These are phyloP conservation scores for Boletus subparvulus DNA, from an alignment of 768 basidiomycete genomes.

Conservation along the genomic window DNA sequence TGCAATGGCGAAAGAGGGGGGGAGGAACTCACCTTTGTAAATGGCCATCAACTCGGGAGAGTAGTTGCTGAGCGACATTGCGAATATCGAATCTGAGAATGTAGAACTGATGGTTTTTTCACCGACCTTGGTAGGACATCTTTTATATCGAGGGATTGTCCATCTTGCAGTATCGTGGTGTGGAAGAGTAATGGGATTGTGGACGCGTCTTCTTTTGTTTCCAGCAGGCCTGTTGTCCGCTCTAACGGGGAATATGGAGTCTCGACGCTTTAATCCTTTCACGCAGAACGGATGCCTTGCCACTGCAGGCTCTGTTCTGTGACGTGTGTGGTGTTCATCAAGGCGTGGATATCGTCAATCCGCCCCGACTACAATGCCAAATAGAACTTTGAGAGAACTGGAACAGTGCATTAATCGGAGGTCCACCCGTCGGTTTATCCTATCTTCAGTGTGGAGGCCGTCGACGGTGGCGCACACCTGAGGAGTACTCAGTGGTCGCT, in stretches of 20 bases:
- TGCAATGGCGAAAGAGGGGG: no score
- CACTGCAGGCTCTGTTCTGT: background rate
- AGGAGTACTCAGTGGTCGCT: background rate
- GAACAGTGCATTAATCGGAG: background rate
- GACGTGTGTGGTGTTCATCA: background rate
- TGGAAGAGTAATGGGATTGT: conserved; percentile 2
- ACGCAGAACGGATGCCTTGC: background rate
- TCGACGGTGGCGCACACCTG: background rate
- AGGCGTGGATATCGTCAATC: background rate
- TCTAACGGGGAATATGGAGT: background rate
- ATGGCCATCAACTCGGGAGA: conserved; percentile 7
- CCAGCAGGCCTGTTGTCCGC: background rate
- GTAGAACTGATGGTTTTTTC: background rate
- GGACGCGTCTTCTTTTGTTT: background rate
- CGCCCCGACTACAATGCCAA: background rate
- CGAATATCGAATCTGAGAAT: background rate
- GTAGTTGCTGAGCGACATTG: conserved; percentile 2
- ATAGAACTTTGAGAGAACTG: background rate
- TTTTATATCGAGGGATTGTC: conserved; percentile 10
- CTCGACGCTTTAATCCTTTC: background rate
- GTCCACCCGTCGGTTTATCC: background rate
- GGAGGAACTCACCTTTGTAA: conserved; percentile 1
- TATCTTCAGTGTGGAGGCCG: background rate
- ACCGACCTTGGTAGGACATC: background rate
- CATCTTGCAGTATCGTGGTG: background rate